A percentile compares a stretch with the other conserved stretches of the same genome.
These are phyloP conservation scores for Lachancea sp. DNA, from an alignment of 805 yeast species.

Conservation along the genomic window DNA sequence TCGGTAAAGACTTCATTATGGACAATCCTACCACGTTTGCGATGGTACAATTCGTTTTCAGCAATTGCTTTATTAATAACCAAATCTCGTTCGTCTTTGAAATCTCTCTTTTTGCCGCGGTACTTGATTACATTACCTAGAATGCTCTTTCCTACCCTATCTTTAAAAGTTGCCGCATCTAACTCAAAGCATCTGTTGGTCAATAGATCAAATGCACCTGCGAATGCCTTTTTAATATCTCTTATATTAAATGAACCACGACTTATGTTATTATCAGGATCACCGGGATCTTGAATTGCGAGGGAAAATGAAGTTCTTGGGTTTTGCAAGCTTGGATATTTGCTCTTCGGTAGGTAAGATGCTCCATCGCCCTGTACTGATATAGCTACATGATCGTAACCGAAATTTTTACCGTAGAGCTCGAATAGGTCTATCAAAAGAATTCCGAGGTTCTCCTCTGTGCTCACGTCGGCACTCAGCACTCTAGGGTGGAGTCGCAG, in stretches of 20 bases:
- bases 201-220: conserved; percentile 77
- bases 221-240: conserved; percentile 77
- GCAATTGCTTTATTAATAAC: conserved; percentile 54
- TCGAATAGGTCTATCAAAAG: conserved; percentile 87
- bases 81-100: conserved; percentile 62
- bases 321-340: conserved; percentile 45
- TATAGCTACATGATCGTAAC: conserved; percentile 72
- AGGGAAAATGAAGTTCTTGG: conserved; percentile 52
- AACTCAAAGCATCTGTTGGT: conserved; percentile 70
- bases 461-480: conserved; percentile 56
- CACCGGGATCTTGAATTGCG: conserved; percentile 87
- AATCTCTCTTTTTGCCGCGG: conserved; percentile 68
- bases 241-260: conserved; percentile 77
- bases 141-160: conserved; percentile 63
- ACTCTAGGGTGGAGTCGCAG: conserved; percentile 73
- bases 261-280: conserved; percentile 73
- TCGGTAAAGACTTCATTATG: conserved; percentile 26
- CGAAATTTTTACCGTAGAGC: conserved; percentile 82
- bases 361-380: conserved; percentile 53
- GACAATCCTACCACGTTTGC: conserved; percentile 24
- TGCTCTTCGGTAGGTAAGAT: conserved; percentile 52
- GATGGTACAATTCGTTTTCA: conserved; percentile 31
- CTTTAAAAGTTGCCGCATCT: conserved; percentile 56
- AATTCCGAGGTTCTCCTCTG: conserved; percentile 75
- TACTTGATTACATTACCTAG: conserved; percentile 74